These are phyloP conservation scores for Hyphodiscus hymeniophilus DNA, from an alignment of 495 filamentous ascomycete species.

Conservation along the genomic window DNA sequence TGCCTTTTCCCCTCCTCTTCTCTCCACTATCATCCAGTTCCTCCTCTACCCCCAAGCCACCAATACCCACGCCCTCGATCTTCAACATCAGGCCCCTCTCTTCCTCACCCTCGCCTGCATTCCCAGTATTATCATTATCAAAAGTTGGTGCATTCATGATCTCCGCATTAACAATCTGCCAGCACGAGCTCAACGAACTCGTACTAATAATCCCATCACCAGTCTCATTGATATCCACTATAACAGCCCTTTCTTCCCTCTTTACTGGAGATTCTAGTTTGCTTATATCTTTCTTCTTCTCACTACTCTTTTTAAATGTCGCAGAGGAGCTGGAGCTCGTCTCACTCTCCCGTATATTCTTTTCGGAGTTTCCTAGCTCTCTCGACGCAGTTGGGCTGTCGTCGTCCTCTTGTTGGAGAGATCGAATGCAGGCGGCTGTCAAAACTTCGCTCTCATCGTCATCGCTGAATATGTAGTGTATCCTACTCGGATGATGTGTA, in stretches of 20 bases:
- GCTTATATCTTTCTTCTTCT: background rate
- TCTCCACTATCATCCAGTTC: conserved; percentile 24
- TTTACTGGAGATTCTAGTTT: conserved; percentile 1
- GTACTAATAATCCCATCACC: conserved; percentile 37
- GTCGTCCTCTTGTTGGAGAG: background rate
- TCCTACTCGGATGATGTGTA: conserved; percentile 63
- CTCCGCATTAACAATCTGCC: conserved; percentile 43
- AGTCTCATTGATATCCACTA: conserved; percentile 43
- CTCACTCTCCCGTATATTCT: background rate
- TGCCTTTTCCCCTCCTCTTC: conserved; percentile 3
- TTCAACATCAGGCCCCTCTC: conserved; percentile 52
- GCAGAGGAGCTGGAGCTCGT: background rate
- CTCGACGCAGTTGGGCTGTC: background rate
- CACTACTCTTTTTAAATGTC: background rate
- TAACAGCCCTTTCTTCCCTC: conserved; percentile 41
- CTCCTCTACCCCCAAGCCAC: conserved; percentile 46
- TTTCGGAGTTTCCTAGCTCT: background rate
- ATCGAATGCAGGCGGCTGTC: conserved; percentile 25
- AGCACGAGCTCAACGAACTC: conserved; percentile 42
- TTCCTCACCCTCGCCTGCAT: conserved; percentile 27
- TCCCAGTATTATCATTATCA: conserved; percentile 23
- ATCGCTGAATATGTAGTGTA: conserved; percentile 87
- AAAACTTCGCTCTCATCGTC: conserved; percentile 62
- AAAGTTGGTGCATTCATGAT: conserved; percentile 51
- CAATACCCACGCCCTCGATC: conserved; percentile 46